A percentile compares a stretch with the other conserved stretches of the same genome.
Conservation (phyloP, 176 grass and related monocot genomes). For the Chloris gayana region DNA sequence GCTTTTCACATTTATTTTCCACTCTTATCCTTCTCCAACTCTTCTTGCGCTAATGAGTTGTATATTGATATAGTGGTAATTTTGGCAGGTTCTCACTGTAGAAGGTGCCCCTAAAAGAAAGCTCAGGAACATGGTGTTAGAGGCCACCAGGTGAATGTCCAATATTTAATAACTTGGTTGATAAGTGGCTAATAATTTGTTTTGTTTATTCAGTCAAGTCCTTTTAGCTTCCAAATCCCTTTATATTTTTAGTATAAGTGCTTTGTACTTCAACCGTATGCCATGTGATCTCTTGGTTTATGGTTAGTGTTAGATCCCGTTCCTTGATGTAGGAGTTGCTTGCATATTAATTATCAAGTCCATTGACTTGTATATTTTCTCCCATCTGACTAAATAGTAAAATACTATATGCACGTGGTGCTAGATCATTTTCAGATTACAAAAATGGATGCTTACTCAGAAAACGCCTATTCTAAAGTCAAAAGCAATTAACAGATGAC, state of each 20-base stretch:
- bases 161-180: background rate
- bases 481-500: background rate
- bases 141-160: constrained; percentile 75
- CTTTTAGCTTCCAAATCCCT: constrained; percentile 1
- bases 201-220: background rate
- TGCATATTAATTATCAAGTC: background rate
- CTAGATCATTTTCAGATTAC: constrained; percentile 28
- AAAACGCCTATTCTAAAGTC: constrained; percentile 30
- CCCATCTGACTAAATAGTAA: constrained; percentile 28
- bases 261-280: constrained; percentile 7
- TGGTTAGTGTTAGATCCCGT: background rate
- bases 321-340: constrained; percentile 2
- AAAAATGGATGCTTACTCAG: constrained; percentile 3
- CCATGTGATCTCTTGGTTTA: constrained; percentile 29
- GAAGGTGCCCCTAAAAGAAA: constrained; percentile 71
- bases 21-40: background rate
- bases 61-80: constrained; percentile 48
- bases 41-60: constrained; percentile 17
- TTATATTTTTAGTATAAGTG: background rate
- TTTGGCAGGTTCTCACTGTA: constrained; percentile 59
- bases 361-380: constrained; percentile 19
- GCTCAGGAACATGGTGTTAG: constrained; percentile 77
- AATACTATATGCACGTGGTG: background rate
- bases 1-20: background rate
- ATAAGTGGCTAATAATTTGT: background rate